Conservation (phyloP, 1,139 yeast species). For the Kurtzmaniella quercitrusa region DNA sequence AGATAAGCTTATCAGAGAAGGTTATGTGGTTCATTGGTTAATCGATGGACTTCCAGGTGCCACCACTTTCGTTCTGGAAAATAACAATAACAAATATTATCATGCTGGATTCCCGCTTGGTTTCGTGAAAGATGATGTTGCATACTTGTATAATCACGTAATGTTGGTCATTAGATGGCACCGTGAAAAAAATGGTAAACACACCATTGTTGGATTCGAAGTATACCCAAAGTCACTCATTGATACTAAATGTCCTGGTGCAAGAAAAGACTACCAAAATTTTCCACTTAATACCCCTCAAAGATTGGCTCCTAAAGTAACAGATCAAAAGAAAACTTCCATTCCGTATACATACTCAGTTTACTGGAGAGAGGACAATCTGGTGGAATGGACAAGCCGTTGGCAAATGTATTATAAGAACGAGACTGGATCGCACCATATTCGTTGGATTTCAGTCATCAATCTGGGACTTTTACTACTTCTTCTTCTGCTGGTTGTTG, state of each 20-base stretch:
- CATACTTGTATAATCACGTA: slow-evolving; percentile 73
- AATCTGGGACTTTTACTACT: slow-evolving; percentile 62
- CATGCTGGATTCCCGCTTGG: slow-evolving; percentile 90
- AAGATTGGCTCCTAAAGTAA: slow-evolving; percentile 10
- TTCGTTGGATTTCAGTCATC: slow-evolving; percentile 70
- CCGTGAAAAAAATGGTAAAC: slow-evolving; percentile 34
- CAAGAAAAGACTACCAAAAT: slow-evolving; percentile 53
- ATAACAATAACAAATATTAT: slow-evolving; percentile 60
- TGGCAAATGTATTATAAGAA: slow-evolving; percentile 72
- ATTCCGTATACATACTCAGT: slow-evolving; percentile 84
- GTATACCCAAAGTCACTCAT: slow-evolving; percentile 81
- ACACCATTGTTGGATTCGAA: slow-evolving; percentile 84
- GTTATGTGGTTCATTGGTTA: slow-evolving; percentile 80
- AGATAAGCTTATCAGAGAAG: slow-evolving; percentile 56
- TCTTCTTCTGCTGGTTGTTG: slow-evolving; percentile 57
- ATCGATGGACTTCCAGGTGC: slow-evolving; percentile 88
- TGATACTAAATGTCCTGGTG: slow-evolving; percentile 67
- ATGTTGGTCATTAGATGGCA: slow-evolving; percentile 79
- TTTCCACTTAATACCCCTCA: slow-evolving; percentile 38
- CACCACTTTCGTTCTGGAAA: slow-evolving; percentile 70
- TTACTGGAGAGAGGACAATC: slow-evolving; percentile 80
- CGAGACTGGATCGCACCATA: slow-evolving; percentile 44
- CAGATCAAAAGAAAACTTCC: slow-evolving; percentile 21
- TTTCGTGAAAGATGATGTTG: slow-evolving; percentile 50
- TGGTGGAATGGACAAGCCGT: slow-evolving; percentile 63